phyloP scores from a whole-genome alignment of 192 early-diverging fungal genomes.

The Umbelopsis isabellina region DNA sequence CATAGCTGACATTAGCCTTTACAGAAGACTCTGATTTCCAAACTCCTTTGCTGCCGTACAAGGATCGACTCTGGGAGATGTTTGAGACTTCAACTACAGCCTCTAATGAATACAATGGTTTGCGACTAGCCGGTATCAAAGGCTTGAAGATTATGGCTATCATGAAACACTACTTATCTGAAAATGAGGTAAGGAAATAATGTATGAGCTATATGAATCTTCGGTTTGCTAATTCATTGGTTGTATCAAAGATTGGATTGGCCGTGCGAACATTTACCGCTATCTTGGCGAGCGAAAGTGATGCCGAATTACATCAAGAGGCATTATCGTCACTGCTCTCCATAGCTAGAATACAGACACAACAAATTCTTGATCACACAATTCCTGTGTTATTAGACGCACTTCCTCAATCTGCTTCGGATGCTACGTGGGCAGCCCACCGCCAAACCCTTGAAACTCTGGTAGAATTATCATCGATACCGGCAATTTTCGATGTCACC shows the following conservation, averaged over 20 bases:
- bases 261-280: slow-evolving; percentile 55
- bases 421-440: slow-evolving; percentile 36
- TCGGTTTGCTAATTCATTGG: neutral
- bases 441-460: slow-evolving; percentile 48
- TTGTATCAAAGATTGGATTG: slow-evolving; percentile 39
- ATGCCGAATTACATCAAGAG: slow-evolving; percentile 51
- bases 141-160: slow-evolving; percentile 72
- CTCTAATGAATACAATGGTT: slow-evolving; percentile 74
- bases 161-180: slow-evolving; percentile 54
- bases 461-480: slow-evolving; percentile 47
- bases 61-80: slow-evolving; percentile 75
- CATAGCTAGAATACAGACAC: slow-evolving; percentile 3
- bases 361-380: slow-evolving; percentile 51
- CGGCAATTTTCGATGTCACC: slow-evolving; percentile 48
- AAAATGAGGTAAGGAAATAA: slow-evolving; percentile 51
- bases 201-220: too few species aligned
- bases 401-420: slow-evolving; percentile 50
- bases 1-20: neutral
- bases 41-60: slow-evolving; percentile 70
- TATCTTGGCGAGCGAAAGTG: slow-evolving; percentile 51
- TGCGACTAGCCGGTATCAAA: slow-evolving; percentile 71
- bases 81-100: slow-evolving; percentile 69
- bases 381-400: slow-evolving; percentile 56
- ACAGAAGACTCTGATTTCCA: slow-evolving; percentile 55
- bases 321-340: slow-evolving; percentile 12